phyloP scores from a whole-genome alignment of 2,329 filamentous ascomycete genomes.

The Helotiales sp. region DNA sequence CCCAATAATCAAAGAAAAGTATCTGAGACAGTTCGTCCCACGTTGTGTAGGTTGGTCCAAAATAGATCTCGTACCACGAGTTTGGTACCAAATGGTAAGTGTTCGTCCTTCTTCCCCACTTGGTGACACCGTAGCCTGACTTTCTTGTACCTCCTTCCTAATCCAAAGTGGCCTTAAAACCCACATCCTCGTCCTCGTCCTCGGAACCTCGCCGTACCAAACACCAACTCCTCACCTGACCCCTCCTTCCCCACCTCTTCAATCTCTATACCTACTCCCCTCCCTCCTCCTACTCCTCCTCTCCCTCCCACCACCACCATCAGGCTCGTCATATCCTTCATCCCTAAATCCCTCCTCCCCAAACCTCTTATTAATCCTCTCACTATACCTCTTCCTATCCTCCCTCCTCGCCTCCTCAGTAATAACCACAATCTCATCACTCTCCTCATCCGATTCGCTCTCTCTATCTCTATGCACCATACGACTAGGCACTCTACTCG shows the following conservation, averaged over 20 bases:
- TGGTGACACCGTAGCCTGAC: not conserved
- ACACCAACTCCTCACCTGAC: not conserved
- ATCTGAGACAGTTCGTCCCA: not conserved
- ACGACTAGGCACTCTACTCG: not conserved
- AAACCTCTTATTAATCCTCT: not conserved
- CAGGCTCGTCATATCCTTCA: not conserved
- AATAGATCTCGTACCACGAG: too few species aligned
- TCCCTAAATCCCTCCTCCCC: not conserved
- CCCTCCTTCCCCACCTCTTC: not conserved
- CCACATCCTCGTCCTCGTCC: not conserved
- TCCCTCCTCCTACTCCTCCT: not conserved
- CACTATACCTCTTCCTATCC: not conserved
- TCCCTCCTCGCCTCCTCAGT: not conserved
- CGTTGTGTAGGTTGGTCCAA: too few species aligned
- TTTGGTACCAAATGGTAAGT: not conserved
- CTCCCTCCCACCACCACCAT: not conserved
- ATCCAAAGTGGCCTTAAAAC: not conserved
- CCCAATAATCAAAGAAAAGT: not conserved
- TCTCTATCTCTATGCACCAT: not conserved
- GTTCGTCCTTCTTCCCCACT: not conserved
- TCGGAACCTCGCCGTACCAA: not conserved
- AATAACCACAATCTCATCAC: not conserved
- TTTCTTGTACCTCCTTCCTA: too few species aligned
- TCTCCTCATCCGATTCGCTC: too few species aligned
- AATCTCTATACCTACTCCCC: too few species aligned